These are phyloP conservation scores for Glonium stellatum DNA, from an alignment of 495 filamentous ascomycete species.

Conservation along the genomic window DNA sequence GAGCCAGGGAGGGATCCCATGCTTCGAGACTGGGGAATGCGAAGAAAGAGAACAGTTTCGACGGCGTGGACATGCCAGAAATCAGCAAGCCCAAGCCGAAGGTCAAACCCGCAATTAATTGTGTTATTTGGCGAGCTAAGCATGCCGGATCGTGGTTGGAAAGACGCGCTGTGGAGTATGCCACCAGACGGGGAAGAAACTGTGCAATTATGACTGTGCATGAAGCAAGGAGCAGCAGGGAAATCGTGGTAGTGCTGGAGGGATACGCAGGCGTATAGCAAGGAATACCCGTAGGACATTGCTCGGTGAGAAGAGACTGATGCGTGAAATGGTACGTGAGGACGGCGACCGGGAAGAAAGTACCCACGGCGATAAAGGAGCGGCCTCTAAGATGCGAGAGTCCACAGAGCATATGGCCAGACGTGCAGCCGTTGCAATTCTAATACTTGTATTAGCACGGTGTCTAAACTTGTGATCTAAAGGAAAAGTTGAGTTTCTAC, in stretches of 20 bases:
- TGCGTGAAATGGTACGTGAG: slow-evolving; percentile 44
- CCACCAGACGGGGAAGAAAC: slow-evolving; percentile 28
- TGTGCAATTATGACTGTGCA: slow-evolving; percentile 34
- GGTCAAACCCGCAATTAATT: slow-evolving; percentile 43
- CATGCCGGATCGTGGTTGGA: slow-evolving; percentile 31
- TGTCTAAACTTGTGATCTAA: not conserved
- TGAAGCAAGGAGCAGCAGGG: slow-evolving; percentile 32
- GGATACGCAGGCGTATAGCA: slow-evolving; percentile 49
- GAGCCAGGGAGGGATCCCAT: slow-evolving; percentile 49
- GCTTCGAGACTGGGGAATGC: slow-evolving; percentile 40
- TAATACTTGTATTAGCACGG: slow-evolving; percentile 18
- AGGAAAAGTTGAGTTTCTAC: slow-evolving; percentile 28
- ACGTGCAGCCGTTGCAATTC: slow-evolving; percentile 52
- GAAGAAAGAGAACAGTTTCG: slow-evolving; percentile 51
- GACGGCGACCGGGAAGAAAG: slow-evolving; percentile 50
- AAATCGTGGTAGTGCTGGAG: slow-evolving; percentile 30
- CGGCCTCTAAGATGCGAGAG: slow-evolving; percentile 47
- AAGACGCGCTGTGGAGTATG: not conserved
- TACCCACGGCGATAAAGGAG: slow-evolving; percentile 46
- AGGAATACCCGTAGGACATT: slow-evolving; percentile 35
- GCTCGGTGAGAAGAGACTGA: slow-evolving; percentile 27
- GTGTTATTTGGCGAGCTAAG: slow-evolving; percentile 22
- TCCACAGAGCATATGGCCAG: slow-evolving; percentile 57
- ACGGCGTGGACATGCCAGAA: slow-evolving; percentile 48
- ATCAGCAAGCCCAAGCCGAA: slow-evolving; percentile 51